Evolutionary conservation across 2,329 filamentous ascomycete genomes (phyloP), one percentile per base, ranked within the genome.

Genomic region (Orbilia brochopaga): DNA sequence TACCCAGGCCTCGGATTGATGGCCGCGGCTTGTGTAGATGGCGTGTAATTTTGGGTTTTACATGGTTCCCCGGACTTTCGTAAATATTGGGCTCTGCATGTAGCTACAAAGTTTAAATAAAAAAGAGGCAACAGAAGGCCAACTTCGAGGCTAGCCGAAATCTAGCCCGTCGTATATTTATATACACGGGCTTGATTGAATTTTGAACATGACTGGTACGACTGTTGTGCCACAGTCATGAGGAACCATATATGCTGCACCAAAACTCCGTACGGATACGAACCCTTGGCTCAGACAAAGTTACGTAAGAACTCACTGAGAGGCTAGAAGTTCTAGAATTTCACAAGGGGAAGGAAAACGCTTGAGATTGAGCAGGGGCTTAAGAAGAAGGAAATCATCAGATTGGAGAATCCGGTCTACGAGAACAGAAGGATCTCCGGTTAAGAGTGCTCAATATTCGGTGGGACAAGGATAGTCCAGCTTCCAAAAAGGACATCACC

Each of bases 1-100:
- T 51, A 51, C 46, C 46, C 23, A 21, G 46, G 46, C 3, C 46
- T 51, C 17, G 46, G 46, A 51, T 6, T 37, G 32, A 37, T 37
- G 32, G 6, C 13, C 32, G 32, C 6, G 32, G 7, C 32, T 7
- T 37, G 32, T 6, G 13, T 37, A 37, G 32, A 37, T 37, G 32
- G 32, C 32, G 32, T 37, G 13, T 37, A 37, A 13, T 13, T 37
- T 37, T 37, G 6, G 6, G n/a, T 13, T 37, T 37, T 13, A 13
- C 32, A 37, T 37, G 13, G 13, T 37, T 37, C 13, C 32, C 6
- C 13, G 32, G 32, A 13, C 13, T 37, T 6, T 37, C 13, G 32
- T 7, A 7, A 37, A 13, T 7, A 37, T 37, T 37, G n/a, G n/a
- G n/a, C n/a, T n/a, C n/a, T 37, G 32, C 32, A 13, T 37, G 6